Percentiles rank a stretch among this genome's conserved stretches.
phyloP scores from a whole-genome alignment of 176 grass and related monocot species.

The Bolboschoenus planiculmis region DNA sequence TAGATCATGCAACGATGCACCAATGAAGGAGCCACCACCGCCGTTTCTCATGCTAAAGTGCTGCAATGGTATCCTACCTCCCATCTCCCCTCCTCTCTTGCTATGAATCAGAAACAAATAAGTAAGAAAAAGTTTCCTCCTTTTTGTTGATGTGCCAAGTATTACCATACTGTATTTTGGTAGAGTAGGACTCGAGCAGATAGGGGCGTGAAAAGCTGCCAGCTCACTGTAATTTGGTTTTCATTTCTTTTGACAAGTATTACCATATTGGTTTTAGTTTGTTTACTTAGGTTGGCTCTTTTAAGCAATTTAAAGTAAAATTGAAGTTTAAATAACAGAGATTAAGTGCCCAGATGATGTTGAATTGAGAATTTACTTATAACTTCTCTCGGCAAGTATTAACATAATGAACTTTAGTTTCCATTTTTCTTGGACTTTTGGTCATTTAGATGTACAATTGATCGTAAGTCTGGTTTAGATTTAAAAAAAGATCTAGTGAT shows the following conservation, averaged over 20 bases:
- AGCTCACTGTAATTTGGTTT: neutral
- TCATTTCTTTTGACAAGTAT: too few species aligned
- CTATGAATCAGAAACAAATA: neutral
- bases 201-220: neutral
- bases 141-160: neutral
- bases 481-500: neutral
- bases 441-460: neutral
- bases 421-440: neutral
- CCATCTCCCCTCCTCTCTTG: neutral
- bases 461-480: neutral
- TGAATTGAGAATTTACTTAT: neutral
- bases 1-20: constrained; percentile 41
- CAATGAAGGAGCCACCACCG: constrained; percentile 18
- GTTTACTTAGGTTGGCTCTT: neutral
- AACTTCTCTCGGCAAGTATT: neutral
- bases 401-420: neutral
- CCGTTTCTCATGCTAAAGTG: constrained; percentile 29
- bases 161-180: neutral
- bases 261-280: too few species aligned
- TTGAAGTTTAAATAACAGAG: neutral
- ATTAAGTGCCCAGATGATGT: neutral
- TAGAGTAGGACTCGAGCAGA: neutral
- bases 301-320: neutral
- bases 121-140: neutral
- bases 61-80: constrained; percentile 28